Base-by-base conservation (phyloP, 2,329 filamentous ascomycete genomes). In the Arthrobotrys pseudoclavata region DNA sequence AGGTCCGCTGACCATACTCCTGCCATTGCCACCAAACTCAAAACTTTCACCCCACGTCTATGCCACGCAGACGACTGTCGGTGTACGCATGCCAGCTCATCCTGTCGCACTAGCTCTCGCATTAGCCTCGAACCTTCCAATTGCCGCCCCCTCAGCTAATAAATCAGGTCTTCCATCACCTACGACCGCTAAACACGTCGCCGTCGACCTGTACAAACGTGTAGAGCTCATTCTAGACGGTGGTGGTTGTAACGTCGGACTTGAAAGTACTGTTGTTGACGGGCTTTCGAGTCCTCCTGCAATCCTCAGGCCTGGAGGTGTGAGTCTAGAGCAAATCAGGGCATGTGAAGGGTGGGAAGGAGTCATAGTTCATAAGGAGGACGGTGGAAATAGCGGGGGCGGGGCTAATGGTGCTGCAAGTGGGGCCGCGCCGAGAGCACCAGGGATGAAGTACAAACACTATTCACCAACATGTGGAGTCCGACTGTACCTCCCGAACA, bases 401-500 rank as follows among this genome's bases (percentile, higher is more conserved):
- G 64, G 64, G 37, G 95, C 89, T 10, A 93, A 97, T 81, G 87
- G 88, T 71, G 89, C 89, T 15, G 89, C 93, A 81, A 86, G 48
- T 50, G 62, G 88, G 20, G 91, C 88, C 4, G 87, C 88, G 9
- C 96, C 96, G 0, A 87, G 93, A 70, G 96, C 96, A 0, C 96
- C 96, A 0, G 96, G 96, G 0, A 99, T 99, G 96, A 99, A 99
- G 84, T 99, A 99, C 83, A 93, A 96, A 83, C 96, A 99, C 83
- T 99, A 99, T 82, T 97, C 94, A 50, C 96, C 96, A 0, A 92
- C 91, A 83, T 96, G 96, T 0, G 89, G 87, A 53, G 94, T 99
- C 1, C 86, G 97, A 13, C 86, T 98, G 1, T 97, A 94, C 82
- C 93, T 97, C 83, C 84, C 88, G 31, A 86, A 85, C 0, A 80